Evolutionary conservation across 768 basidiomycete genomes (phyloP).

Genomic region (Termitomyces sp.): DNA sequence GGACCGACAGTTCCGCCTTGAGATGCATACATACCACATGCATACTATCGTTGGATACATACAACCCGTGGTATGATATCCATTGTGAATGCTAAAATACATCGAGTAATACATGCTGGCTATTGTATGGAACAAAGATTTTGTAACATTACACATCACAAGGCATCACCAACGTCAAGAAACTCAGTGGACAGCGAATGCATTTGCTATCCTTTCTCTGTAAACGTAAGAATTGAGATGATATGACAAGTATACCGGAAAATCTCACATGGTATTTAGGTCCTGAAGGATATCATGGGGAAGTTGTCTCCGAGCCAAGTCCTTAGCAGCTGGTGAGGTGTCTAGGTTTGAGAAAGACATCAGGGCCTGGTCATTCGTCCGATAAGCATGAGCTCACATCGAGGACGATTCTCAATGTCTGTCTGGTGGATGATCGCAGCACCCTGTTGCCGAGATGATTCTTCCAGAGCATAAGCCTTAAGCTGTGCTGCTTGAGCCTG

Average conservation of each 20-base stretch:
- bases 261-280: slow-evolving; percentile 23
- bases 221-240: not conserved
- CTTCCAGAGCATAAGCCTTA: not conserved
- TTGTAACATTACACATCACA: not conserved
- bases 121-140: not conserved
- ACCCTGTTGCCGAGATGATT: not conserved
- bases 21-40: not conserved
- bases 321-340: not conserved
- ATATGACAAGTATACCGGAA: not conserved
- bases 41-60: not conserved
- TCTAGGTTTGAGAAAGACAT: not conserved
- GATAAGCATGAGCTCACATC: slow-evolving; percentile 2
- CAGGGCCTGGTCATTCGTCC: not conserved
- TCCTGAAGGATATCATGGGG: slow-evolving; percentile 25
- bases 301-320: slow-evolving; percentile 8
- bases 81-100: slow-evolving; percentile 1
- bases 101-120: slow-evolving; percentile 2
- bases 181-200: slow-evolving; percentile 17
- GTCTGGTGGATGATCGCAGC: not conserved
- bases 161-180: not conserved
- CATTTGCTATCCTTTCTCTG: slow-evolving; percentile 29
- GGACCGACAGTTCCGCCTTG: not conserved
- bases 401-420: slow-evolving; percentile 2
- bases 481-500: slow-evolving; percentile 3
- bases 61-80: not conserved